phyloP scores from a whole-genome alignment of 805 yeast genomes.

The Ogataea nakhonphanomensis region DNA sequence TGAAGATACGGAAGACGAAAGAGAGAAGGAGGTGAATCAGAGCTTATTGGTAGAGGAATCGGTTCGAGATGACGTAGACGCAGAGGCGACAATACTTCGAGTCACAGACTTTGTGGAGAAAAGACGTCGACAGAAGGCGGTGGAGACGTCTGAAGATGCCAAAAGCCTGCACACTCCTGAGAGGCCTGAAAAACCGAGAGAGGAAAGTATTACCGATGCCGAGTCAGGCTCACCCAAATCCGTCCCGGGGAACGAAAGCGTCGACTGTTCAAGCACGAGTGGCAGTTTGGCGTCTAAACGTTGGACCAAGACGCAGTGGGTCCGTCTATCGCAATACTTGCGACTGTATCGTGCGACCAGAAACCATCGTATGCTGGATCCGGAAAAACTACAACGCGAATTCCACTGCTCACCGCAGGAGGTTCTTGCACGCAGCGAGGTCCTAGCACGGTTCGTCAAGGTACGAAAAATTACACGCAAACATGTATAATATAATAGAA shows the following conservation, averaged over 20 bases:
- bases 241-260: no score
- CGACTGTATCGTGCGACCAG: slow-evolving; percentile 19
- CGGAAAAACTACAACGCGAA: slow-evolving; percentile 12
- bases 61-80: slow-evolving; percentile 12
- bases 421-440: slow-evolving; percentile 19
- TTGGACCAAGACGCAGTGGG: slow-evolving; percentile 28
- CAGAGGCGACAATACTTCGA: slow-evolving; percentile 25
- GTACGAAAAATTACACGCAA: slow-evolving; percentile 17
- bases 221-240: no score
- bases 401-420: slow-evolving; percentile 27
- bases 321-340: slow-evolving; percentile 19
- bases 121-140: slow-evolving; percentile 1
- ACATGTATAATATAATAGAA: slow-evolving; percentile 3
- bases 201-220: no score
- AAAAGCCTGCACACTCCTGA: not conserved
- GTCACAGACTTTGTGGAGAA: slow-evolving; percentile 22
- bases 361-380: slow-evolving; percentile 13
- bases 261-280: not conserved
- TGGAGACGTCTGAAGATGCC: not conserved
- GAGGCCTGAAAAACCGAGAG: no score
- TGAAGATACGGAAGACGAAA: slow-evolving; percentile 21
- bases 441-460: slow-evolving; percentile 19
- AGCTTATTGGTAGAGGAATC: slow-evolving; percentile 8
- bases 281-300: slow-evolving; percentile 1
- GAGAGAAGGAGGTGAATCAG: slow-evolving; percentile 7